Conservation (phyloP, 441 rosid species). For the Euphorbia neoarborescens region DNA sequence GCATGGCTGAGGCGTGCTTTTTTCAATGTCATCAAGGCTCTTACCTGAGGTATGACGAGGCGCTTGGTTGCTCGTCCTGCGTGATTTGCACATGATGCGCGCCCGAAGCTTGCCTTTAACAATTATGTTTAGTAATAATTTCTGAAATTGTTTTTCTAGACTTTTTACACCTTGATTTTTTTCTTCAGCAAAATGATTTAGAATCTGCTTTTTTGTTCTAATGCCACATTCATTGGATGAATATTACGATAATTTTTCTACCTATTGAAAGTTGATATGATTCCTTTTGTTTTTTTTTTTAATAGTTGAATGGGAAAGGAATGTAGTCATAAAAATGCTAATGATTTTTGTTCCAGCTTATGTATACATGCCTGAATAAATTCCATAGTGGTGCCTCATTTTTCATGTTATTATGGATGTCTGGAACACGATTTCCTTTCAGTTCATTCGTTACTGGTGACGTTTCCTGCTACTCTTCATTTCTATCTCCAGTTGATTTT, state of each 20-base stretch:
- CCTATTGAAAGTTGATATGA: background rate
- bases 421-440: background rate
- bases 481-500: slow-evolving; percentile 38
- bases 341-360: background rate
- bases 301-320: background rate
- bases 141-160: background rate
- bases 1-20: too few relatives aligned
- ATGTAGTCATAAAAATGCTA: background rate
- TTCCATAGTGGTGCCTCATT: background rate
- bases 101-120: too few relatives aligned
- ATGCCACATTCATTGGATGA: background rate
- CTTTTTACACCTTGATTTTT: background rate
- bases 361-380: background rate
- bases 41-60: too few relatives aligned
- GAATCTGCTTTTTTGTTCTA: background rate
- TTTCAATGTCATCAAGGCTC: too few relatives aligned
- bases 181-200: background rate
- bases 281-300: background rate
- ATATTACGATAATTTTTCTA: background rate
- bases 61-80: too few relatives aligned
- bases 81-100: too few relatives aligned
- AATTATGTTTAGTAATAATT: background rate
- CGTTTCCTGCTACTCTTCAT: slow-evolving; percentile 34
- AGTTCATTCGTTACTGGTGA: slow-evolving; percentile 38
- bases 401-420: background rate